Percentiles rank a stretch among this genome's conserved stretches.
Conservation (phyloP, 208 protist species). For the Novymonas esmeraldas region DNA sequence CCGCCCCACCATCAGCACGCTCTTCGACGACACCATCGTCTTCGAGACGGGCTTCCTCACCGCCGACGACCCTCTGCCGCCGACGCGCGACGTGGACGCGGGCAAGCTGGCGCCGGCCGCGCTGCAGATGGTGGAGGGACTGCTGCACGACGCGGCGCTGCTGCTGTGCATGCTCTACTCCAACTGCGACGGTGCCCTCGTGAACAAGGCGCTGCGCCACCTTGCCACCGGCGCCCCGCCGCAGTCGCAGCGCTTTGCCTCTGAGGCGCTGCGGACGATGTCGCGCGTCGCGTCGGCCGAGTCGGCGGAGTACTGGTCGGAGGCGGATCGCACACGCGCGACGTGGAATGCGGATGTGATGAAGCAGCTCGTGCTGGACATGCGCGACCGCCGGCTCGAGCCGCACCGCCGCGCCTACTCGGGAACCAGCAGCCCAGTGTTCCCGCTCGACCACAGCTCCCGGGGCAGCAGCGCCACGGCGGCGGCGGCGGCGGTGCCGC, state of each 20-base stretch:
- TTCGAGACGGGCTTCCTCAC: constrained; percentile 62
- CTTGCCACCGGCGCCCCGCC: constrained; percentile 47
- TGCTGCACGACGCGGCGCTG: constrained; percentile 82
- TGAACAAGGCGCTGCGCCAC: constrained; percentile 53
- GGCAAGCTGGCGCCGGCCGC: constrained; percentile 25
- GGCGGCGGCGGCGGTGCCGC: constrained; percentile 1
- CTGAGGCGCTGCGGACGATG: constrained; percentile 83
- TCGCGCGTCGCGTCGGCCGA: constrained; percentile 65
- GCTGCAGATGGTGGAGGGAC: constrained; percentile 50
- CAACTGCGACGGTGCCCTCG: constrained; percentile 70
- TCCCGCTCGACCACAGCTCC: neutral
- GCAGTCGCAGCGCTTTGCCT: constrained; percentile 72
- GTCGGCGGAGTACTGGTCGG: constrained; percentile 62
- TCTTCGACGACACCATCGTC: constrained; percentile 72
- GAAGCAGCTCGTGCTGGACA: constrained; percentile 80
- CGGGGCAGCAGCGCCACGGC: constrained; percentile 3
- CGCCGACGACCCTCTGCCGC: constrained; percentile 51
- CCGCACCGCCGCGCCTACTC: constrained; percentile 27
- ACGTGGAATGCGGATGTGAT: constrained; percentile 85
- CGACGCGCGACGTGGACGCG: constrained; percentile 23
- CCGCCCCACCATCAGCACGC: constrained; percentile 77
- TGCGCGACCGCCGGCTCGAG: constrained; percentile 67
- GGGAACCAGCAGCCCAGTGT: constrained; percentile 1
- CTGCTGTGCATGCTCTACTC: constrained; percentile 75
- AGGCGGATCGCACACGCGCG: constrained; percentile 74